Evolutionary conservation across 208 protist genomes (phyloP).

Genomic region (Leishmania gerbilli): DNA sequence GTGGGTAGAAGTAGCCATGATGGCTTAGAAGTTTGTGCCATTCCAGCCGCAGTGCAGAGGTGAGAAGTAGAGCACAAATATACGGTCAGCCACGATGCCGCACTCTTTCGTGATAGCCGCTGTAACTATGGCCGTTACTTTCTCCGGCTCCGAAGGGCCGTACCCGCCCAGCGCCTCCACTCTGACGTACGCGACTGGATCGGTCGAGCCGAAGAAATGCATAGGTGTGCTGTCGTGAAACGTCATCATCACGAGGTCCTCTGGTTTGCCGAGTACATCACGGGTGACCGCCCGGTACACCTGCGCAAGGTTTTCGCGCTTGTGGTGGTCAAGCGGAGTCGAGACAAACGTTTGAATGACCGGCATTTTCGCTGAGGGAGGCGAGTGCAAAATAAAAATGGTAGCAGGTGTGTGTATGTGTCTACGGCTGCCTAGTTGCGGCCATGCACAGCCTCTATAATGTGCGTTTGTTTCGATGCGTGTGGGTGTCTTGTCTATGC

Average conservation of each 20-base stretch:
- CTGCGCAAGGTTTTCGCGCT: constrained; percentile 20
- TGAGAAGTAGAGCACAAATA: constrained; percentile 35
- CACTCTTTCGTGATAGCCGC: constrained; percentile 19
- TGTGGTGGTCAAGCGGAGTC: constrained; percentile 22
- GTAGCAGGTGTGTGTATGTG: neutral
- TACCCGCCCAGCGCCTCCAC: constrained; percentile 27
- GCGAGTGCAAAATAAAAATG: neutral
- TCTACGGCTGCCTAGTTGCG: neutral
- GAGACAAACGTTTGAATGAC: constrained; percentile 27
- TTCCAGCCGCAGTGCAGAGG: constrained; percentile 34
- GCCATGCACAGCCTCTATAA: neutral
- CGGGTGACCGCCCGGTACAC: constrained; percentile 23
- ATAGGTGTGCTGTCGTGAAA: constrained; percentile 33
- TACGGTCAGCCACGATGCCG: constrained; percentile 28
- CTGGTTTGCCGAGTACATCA: constrained; percentile 26
- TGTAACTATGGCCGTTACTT: constrained; percentile 30
- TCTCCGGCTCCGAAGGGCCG: constrained; percentile 5
- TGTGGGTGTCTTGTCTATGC: neutral
- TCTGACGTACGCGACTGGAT: constrained; percentile 27
- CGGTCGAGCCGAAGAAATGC: constrained; percentile 21
- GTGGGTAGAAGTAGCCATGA: neutral
- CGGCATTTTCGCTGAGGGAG: constrained; percentile 22
- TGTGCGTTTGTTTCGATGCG: neutral
- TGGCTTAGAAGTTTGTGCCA: constrained; percentile 29
- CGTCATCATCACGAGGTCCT: constrained; percentile 36